These are phyloP conservation scores for Stellera chamaejasme DNA, from an alignment of 345 rosid genomes.

Conservation along the genomic window DNA sequence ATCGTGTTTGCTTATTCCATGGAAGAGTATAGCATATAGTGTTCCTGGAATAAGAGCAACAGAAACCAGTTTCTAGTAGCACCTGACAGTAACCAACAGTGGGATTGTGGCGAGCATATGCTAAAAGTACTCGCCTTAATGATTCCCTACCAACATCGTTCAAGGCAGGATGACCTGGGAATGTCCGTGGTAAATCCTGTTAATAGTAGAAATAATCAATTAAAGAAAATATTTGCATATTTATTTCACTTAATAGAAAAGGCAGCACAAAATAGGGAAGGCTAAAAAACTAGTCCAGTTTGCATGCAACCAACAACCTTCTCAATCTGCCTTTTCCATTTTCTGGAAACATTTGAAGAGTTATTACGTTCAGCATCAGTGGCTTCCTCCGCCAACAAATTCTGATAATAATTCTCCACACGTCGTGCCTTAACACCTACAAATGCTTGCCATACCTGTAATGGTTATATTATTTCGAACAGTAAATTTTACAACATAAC, in stretches of 20 bases:
- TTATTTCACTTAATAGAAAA: conserved; percentile 11
- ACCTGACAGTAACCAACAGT: conserved; percentile 96
- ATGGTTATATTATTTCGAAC: conserved; percentile 12
- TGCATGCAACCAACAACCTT: conserved; percentile 62
- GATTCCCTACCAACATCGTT: conserved; percentile 79
- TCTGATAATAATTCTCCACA: conserved; percentile 64
- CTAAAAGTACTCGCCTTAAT: conserved; percentile 67
- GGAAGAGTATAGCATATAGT: too few relatives aligned
- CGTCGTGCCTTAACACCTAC: conserved; percentile 80
- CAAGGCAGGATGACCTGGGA: conserved; percentile 90
- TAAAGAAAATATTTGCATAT: conserved; percentile 20
- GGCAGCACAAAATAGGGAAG: conserved; percentile 28
- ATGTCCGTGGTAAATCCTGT: conserved; percentile 92
- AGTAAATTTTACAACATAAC: not conserved
- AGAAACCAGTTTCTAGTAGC: conserved; percentile 3
- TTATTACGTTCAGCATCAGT: conserved; percentile 27
- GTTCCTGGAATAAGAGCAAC: too few relatives aligned
- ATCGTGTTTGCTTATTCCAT: too few relatives aligned
- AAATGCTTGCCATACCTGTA: conserved; percentile 90
- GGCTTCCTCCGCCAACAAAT: conserved; percentile 49
- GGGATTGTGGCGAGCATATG: conserved; percentile 82
- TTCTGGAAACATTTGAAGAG: conserved; percentile 34
- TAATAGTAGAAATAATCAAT: conserved; percentile 24
- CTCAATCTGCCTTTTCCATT: conserved; percentile 89
- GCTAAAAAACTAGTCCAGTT: conserved; percentile 37